These are phyloP conservation scores for Cercospora berteroae DNA, from an alignment of 2,329 filamentous ascomycete species.

Conservation along the genomic window DNA sequence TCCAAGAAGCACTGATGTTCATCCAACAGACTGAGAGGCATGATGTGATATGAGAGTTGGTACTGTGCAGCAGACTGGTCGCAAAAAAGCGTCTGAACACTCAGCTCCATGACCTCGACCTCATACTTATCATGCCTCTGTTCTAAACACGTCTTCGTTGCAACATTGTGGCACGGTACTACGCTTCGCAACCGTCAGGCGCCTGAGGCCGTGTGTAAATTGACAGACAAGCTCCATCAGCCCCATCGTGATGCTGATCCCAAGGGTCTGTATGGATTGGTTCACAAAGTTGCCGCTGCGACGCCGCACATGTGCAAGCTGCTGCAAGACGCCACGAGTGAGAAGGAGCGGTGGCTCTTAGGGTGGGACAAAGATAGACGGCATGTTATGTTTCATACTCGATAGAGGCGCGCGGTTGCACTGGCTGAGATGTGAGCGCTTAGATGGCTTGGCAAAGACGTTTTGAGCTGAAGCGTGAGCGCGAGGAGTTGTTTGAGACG, in stretches of 20 bases:
- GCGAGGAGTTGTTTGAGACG: not conserved
- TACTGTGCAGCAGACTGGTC: not conserved
- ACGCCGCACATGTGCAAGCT: constrained; percentile 6
- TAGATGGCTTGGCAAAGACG: constrained; percentile 3
- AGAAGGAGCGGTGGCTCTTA: not conserved
- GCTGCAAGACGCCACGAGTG: constrained; percentile 10
- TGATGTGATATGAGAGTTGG: not conserved
- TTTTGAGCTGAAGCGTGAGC: not conserved
- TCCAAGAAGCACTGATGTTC: constrained; percentile 20
- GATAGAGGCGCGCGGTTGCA: constrained; percentile 11
- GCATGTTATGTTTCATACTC: constrained; percentile 8
- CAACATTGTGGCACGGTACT: constrained; percentile 3
- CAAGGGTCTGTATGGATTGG: constrained; percentile 6
- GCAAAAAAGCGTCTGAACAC: not conserved
- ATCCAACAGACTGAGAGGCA: constrained; percentile 14
- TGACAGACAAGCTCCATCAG: constrained; percentile 2
- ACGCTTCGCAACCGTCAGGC: constrained; percentile 2
- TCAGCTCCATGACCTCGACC: not conserved
- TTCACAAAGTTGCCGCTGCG: constrained; percentile 5
- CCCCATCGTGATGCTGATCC: constrained; percentile 3
- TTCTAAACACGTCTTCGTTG: not conserved
- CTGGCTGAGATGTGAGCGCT: constrained; percentile 11
- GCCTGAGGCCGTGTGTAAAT: constrained; percentile 5
- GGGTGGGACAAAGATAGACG: constrained; percentile 8
- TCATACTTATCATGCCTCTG: constrained; percentile 5